phyloP scores from a whole-genome alignment of 202 grass and related monocot species.

The Zizania palustris region DNA sequence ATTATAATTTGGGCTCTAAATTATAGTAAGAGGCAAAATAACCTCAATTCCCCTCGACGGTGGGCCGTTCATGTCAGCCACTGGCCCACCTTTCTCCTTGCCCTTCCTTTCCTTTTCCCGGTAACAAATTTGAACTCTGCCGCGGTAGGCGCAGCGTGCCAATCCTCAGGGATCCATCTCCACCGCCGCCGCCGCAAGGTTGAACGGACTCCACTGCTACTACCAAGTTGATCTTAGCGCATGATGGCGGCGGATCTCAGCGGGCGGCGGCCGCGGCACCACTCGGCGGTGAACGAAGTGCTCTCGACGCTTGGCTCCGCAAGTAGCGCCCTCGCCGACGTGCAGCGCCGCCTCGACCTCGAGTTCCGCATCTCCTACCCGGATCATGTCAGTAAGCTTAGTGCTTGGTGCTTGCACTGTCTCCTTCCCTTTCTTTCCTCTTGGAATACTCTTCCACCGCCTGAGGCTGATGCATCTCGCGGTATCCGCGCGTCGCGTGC shows the following conservation, averaged over 20 bases:
- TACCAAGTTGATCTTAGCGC: neutral
- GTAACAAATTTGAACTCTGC: neutral
- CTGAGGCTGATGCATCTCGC: neutral
- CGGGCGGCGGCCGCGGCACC: conserved; percentile 36
- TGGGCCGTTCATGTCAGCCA: neutral
- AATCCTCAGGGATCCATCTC: too few relatives aligned
- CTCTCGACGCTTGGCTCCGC: conserved; percentile 57
- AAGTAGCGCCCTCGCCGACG: conserved; percentile 52
- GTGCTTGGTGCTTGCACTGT: too few relatives aligned
- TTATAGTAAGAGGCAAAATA: too few relatives aligned
- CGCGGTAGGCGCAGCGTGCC: neutral
- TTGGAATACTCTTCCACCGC: neutral
- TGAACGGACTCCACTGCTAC: too few relatives aligned
- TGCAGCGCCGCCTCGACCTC: conserved; percentile 64
- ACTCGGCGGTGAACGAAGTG: conserved; percentile 61
- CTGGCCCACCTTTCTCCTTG: neutral
- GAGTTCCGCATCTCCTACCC: conserved; percentile 77
- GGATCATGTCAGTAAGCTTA: conserved; percentile 49
- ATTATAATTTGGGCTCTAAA: too few relatives aligned
- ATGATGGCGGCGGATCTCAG: conserved; percentile 37
- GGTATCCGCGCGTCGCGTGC: neutral
- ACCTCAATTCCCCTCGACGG: neutral
- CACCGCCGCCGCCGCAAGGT: neutral
- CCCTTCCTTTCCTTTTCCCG: neutral
- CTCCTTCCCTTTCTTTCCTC: too few relatives aligned